Conservation (phyloP, 1,284 basidiomycete species). For the Phaffia rhodozyma region DNA sequence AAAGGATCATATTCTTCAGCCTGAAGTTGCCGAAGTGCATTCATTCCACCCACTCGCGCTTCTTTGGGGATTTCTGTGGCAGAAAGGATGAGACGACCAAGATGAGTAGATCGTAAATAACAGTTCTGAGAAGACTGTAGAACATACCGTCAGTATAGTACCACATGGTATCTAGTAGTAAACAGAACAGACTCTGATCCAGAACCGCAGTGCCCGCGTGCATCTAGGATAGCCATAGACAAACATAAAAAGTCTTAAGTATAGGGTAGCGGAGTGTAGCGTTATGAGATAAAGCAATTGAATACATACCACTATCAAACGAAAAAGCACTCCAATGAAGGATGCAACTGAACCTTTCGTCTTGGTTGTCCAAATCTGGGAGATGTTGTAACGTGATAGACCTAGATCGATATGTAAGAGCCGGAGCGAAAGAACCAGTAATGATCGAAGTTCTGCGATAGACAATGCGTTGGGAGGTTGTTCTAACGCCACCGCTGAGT, state of each 20-base stretch:
- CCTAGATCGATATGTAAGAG: constrained; percentile 8
- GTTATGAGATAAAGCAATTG: background rate
- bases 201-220: constrained; percentile 3
- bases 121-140: background rate
- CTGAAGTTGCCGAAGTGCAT: constrained; percentile 8
- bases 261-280: background rate
- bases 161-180: constrained; percentile 15
- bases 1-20: background rate
- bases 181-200: constrained; percentile 5
- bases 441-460: background rate
- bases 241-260: background rate
- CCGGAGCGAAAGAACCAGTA: constrained; percentile 6
- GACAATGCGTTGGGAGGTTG: background rate
- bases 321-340: background rate
- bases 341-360: background rate
- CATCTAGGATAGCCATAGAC: background rate
- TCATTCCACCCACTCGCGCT: background rate
- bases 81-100: background rate
- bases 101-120: too few relatives aligned
- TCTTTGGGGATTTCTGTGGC: constrained; percentile 14
- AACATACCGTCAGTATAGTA: constrained; percentile 12
- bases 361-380: constrained; percentile 1
- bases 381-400: background rate
- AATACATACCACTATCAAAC: background rate
- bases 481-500: background rate